Evolutionary conservation across 805 yeast species (phyloP), one percentile per base, ranked within the genome.

Genomic region (Candida anglica): DNA sequence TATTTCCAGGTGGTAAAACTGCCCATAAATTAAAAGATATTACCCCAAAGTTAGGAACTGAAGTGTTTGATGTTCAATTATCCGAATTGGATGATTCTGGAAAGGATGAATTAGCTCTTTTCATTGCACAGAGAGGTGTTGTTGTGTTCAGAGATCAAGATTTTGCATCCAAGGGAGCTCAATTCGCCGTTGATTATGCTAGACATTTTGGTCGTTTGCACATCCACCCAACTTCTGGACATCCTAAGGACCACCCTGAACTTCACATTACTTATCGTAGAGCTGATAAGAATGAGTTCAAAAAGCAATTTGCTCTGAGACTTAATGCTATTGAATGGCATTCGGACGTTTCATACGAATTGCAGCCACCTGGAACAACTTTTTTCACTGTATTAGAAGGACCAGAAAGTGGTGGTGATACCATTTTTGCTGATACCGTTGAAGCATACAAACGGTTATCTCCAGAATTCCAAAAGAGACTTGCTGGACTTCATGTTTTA

Each of bases 131-230:
- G 34, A 38, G 64, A 26, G 66, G 66, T 4, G 64, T 60, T 8
- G 63, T 54, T 19, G 54, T 57, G 4, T 57, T 60, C 38, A 32
- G 61, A 14, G 44, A 59, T 40, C 66, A 60, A 38, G 58, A 60
- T 43, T 54, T 57, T 34, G 53, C 42, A 16, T 17, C 31, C 3
- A 53, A 63, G 37, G 73, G 78, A 5, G 71, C 75, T 3, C 62
- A 62, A 21, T 67, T 62, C 38, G 67, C 50, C 20, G 69, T 62
- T 19, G 34, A 47, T 9, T 47, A 36, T 28, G 46, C 42, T 11
- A 24, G 33, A 27, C 43, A 47, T 33, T 48, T 41, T 36, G 53
- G 53, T 15, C 49, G 48, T 19, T 41, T 47, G 23, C 51, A 50
- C 30, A 32, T 42, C 9, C 55, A 47, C 30, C 55, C 55, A 13